Conservation (phyloP, 2,329 filamentous ascomycete species). For the Didymella keratinophila region DNA sequence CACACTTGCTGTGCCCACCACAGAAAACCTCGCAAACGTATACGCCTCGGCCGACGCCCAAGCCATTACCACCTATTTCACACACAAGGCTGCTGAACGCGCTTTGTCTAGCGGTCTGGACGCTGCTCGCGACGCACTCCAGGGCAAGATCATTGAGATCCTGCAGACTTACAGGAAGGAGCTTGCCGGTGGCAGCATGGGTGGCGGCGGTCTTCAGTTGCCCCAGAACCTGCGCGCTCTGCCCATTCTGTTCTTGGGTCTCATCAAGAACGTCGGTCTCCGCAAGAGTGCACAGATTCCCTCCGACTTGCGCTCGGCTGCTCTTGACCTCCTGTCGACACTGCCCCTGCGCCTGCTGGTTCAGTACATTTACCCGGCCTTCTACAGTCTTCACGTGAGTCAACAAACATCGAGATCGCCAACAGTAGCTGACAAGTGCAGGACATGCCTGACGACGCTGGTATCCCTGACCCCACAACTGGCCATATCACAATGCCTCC, state of each 20-base stretch:
- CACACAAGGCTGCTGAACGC: conserved; percentile 95
- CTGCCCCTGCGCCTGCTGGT: conserved; percentile 88
- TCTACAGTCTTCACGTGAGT: conserved; percentile 45
- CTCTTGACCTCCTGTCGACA: conserved; percentile 92
- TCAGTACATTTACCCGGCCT: conserved; percentile 76
- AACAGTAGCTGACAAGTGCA: conserved; percentile 69
- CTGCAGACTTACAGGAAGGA: conserved; percentile 97
- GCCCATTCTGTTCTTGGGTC: conserved; percentile 86
- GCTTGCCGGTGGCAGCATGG: conserved; percentile 93
- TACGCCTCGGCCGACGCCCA: conserved; percentile 96
- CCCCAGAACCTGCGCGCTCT: conserved; percentile 89
- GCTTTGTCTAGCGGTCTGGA: conserved; percentile 86
- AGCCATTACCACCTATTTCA: conserved; percentile 92
- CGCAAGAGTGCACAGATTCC: conserved; percentile 51
- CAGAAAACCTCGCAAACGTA: conserved; percentile 85
- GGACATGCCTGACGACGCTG: conserved; percentile 95
- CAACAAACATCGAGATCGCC: background rate
- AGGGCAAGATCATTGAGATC: conserved; percentile 90
- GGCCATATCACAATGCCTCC: conserved; percentile 90
- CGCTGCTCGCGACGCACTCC: conserved; percentile 86
- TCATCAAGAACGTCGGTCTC: conserved; percentile 85
- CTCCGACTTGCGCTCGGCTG: conserved; percentile 84
- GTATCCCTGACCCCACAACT: conserved; percentile 82
- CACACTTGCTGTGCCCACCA: conserved; percentile 92
- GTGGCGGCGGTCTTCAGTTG: conserved; percentile 89